Evolutionary conservation across 495 filamentous ascomycete species (phyloP).

Genomic region (Penicillium verhagenii): DNA sequence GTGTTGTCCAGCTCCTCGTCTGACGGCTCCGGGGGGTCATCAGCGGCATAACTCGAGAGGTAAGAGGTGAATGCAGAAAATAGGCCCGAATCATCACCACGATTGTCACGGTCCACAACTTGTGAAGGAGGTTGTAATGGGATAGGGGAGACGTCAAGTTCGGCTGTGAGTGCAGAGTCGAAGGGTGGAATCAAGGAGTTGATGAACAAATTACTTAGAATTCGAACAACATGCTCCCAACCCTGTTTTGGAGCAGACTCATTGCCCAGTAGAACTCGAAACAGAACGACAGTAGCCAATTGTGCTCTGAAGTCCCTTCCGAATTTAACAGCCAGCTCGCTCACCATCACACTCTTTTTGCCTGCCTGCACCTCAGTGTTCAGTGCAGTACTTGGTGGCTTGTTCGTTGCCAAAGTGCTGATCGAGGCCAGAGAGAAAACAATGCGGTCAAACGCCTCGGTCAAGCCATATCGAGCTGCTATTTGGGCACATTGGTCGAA

Average conservation of each 20-base stretch:
- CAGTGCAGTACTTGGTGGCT: conserved; percentile 74
- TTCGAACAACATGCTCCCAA: conserved; percentile 85
- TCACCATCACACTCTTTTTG: conserved; percentile 96
- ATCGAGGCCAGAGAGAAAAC: conserved; percentile 86
- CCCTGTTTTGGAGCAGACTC: conserved; percentile 72
- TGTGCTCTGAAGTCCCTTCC: conserved; percentile 92
- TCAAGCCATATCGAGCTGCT: conserved; percentile 78
- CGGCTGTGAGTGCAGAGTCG: conserved; percentile 66
- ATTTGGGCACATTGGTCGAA: conserved; percentile 97
- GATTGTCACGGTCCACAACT: conserved; percentile 82
- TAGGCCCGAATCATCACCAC: conserved; percentile 73
- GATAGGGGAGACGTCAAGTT: conserved; percentile 76
- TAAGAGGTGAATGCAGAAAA: conserved; percentile 94
- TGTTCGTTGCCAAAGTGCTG: conserved; percentile 74
- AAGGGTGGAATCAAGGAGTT: conserved; percentile 91
- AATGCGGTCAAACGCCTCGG: conserved; percentile 87
- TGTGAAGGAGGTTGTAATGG: conserved; percentile 89
- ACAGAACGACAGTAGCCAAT: conserved; percentile 88
- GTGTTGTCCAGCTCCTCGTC: conserved; percentile 97
- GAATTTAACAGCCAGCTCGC: conserved; percentile 95
- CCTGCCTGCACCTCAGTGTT: conserved; percentile 96
- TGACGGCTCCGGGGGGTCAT: conserved; percentile 95
- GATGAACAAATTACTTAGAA: conserved; percentile 92
- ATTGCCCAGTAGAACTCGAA: conserved; percentile 81
- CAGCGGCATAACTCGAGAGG: conserved; percentile 96